A percentile compares a stretch with the other conserved stretches of the same genome.
These are phyloP conservation scores for Trichophyton simii DNA, from an alignment of 2,329 filamentous ascomycete genomes.

Conservation along the genomic window DNA sequence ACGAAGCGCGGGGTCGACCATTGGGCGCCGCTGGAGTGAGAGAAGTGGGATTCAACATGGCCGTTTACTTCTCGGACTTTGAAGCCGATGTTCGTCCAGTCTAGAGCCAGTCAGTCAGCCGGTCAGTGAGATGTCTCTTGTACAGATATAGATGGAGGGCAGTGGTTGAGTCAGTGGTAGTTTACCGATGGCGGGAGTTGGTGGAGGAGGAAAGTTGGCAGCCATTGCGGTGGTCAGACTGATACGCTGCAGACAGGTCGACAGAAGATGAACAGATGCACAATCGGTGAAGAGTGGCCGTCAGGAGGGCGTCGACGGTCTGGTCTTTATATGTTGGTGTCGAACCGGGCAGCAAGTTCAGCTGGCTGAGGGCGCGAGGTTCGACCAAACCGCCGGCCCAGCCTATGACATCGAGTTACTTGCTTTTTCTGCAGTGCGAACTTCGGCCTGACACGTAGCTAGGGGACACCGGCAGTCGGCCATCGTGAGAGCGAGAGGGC, in stretches of 20 bases:
- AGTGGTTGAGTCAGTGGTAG: background rate
- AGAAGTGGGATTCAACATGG: conserved; percentile 82
- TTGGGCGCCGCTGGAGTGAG: conserved; percentile 46
- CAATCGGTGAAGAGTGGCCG: background rate
- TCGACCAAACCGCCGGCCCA: too few relatives aligned
- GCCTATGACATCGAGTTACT: too few relatives aligned
- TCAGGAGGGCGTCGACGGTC: background rate
- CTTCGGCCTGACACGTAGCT: too few relatives aligned
- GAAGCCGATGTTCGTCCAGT: conserved; percentile 92
- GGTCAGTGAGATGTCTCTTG: background rate
- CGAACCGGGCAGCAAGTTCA: background rate
- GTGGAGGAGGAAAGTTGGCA: background rate
- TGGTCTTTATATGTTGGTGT: background rate
- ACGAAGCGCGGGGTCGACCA: conserved; percentile 74
- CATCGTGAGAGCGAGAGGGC: too few relatives aligned
- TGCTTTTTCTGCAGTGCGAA: too few relatives aligned
- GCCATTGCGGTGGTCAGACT: background rate
- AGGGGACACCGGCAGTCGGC: too few relatives aligned
- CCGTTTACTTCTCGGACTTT: conserved; percentile 89
- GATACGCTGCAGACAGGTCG: background rate
- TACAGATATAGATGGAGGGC: background rate
- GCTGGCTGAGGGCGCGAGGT: background rate
- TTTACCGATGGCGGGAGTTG: conserved; percentile 7
- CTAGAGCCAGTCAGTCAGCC: conserved; percentile 28
- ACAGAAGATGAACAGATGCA: background rate